Percentiles rank a stretch among this genome's conserved stretches.
Evolutionary conservation across 2,329 filamentous ascomycete genomes (phyloP).

Genomic region (Ploettnerulaceae sp.): DNA sequence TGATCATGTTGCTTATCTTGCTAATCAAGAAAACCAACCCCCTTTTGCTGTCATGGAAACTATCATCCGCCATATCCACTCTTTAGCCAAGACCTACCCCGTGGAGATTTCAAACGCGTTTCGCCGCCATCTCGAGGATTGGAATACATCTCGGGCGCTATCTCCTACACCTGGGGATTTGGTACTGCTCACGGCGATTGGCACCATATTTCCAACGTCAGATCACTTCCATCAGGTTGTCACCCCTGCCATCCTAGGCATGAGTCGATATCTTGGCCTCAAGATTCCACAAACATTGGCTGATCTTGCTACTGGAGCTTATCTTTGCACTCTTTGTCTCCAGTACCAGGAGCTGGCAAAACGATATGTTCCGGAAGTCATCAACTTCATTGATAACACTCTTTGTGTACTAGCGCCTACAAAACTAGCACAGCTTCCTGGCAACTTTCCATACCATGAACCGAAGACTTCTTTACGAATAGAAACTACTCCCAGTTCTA

Average conservation of each 20-base stretch:
- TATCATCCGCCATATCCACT: slow-evolving; percentile 85
- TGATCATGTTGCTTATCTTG: slow-evolving; percentile 52
- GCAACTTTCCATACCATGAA: slow-evolving; percentile 58
- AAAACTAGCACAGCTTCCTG: slow-evolving; percentile 43
- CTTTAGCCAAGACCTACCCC: slow-evolving; percentile 80
- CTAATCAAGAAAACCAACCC: slow-evolving; percentile 40
- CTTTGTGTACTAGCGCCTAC: slow-evolving; percentile 61
- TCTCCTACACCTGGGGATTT: slow-evolving; percentile 65
- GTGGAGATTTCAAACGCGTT: slow-evolving; percentile 74
- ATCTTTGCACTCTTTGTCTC: slow-evolving; percentile 70
- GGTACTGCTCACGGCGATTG: slow-evolving; percentile 75
- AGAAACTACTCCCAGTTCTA: slow-evolving; percentile 38
- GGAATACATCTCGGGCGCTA: slow-evolving; percentile 45
- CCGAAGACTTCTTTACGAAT: slow-evolving; percentile 49
- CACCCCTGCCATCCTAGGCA: slow-evolving; percentile 82
- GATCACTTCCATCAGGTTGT: slow-evolving; percentile 96
- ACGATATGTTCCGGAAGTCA: slow-evolving; percentile 82
- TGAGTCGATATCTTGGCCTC: slow-evolving; percentile 77
- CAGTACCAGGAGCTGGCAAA: slow-evolving; percentile 82
- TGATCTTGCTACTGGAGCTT: slow-evolving; percentile 70
- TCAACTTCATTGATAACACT: slow-evolving; percentile 76
- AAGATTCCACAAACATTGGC: slow-evolving; percentile 60
- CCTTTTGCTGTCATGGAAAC: slow-evolving; percentile 70
- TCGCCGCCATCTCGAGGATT: slow-evolving; percentile 62
- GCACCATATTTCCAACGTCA: slow-evolving; percentile 84